Base-by-base conservation (phyloP, 169 alveolate genomes). In the Eimeria tenella region DNA sequence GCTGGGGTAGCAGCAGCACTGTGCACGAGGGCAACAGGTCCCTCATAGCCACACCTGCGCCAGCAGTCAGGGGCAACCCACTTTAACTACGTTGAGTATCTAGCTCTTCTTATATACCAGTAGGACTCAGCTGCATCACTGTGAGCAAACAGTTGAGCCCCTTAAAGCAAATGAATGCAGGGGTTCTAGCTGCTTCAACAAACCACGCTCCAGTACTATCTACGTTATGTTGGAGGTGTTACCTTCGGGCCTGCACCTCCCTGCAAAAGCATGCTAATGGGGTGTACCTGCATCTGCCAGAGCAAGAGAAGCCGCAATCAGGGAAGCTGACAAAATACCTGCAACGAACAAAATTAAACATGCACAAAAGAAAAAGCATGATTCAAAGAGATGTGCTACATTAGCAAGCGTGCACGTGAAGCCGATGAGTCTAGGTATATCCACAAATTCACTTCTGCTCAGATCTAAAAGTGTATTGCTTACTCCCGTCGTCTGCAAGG, bases 401-500 rank as follows among this genome's bases (percentile, higher is more conserved):
- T 5, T 3, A 15, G 70, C 17, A 5, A 31, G 42, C 42, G 42
- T 31, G 42, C 42, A 31, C 42, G 2, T 31, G 42, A 31, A 31
- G 42, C 42, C 2, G 42, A 31, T 31, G 42, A 31, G 2, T 31
- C 42, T 2, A 31, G 42, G 42, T 31, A 31, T 31, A 31, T 31
- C 42, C 42, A 31, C 42, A 31, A 31, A 0, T 31, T 31, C 42
- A 31, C 42, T 31, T 2, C 4, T 31, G 42, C 42, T 31, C 42
- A 31, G 42, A 31, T 2, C 42, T 68, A 68, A 17, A 17, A n/a
- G 11, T 0, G 1, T 23, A 9, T 4, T 21, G 52, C 79, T 68
- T 68, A 68, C 79, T 68, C 17, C 79, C 79, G 79, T 68, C 79
- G 31, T 68, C 79, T 68, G 79, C 79, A 23, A 68, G 79, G 50